Evolutionary conservation across 352 stramenopile species (phyloP).

Genomic region (Pythium coloratum): DNA sequence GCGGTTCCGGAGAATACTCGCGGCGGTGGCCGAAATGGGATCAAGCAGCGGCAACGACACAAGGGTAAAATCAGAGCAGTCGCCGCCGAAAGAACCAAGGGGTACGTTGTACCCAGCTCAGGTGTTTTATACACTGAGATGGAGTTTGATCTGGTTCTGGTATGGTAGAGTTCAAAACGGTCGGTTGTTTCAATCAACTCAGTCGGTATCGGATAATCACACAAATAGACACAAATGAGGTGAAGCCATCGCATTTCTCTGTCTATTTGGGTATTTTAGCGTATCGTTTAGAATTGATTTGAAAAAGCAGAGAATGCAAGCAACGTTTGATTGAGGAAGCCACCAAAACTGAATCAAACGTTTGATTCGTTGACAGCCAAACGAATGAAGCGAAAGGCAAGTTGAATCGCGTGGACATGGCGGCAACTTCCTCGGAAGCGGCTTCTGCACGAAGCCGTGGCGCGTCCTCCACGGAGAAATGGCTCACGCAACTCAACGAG

Average conservation of each 20-base stretch:
- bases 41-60: constrained; percentile 1
- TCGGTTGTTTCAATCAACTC: neutral
- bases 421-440: neutral
- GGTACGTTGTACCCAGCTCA: neutral
- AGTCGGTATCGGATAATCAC: neutral
- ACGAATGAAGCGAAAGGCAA: constrained; percentile 22
- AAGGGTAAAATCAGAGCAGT: constrained; percentile 25
- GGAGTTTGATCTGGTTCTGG: neutral
- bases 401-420: constrained; percentile 6
- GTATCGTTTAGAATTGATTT: neutral
- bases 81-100: neutral
- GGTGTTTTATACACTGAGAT: constrained; percentile 1
- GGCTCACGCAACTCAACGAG: constrained; percentile 40
- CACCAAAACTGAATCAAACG: constrained; percentile 1
- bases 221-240: neutral
- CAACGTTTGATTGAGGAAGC: neutral
- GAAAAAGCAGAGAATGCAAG: neutral
- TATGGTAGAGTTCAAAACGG: neutral
- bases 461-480: constrained; percentile 5
- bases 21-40: constrained; percentile 16
- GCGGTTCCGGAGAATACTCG: constrained; percentile 8
- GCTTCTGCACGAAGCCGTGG: neutral
- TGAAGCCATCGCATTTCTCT: neutral
- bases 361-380: neutral
- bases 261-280: neutral